These are phyloP conservation scores for Fonsecaea monophora DNA, from an alignment of 2,329 filamentous ascomycete species.

Conservation along the genomic window DNA sequence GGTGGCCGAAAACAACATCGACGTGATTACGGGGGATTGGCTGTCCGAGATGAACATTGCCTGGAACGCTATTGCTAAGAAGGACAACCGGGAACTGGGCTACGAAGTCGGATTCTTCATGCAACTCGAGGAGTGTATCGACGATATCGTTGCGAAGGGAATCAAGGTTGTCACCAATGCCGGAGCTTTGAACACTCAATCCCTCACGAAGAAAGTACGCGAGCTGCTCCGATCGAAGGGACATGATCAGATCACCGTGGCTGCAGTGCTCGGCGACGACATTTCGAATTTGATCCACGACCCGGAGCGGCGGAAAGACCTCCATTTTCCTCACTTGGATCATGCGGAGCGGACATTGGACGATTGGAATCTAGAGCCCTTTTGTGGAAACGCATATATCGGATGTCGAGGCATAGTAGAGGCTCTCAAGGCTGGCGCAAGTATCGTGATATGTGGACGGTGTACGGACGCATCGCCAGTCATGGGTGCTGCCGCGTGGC, in stretches of 20 bases:
- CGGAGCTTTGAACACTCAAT: conserved; percentile 30
- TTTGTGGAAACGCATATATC: conserved; percentile 51
- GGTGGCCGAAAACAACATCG: conserved; percentile 42
- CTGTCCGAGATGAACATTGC: conserved; percentile 58
- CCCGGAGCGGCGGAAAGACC: not conserved
- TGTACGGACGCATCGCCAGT: conserved; percentile 42
- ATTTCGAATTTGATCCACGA: conserved; percentile 4
- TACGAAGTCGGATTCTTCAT: conserved; percentile 40
- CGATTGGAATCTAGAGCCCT: conserved; percentile 11
- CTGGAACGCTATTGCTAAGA: conserved; percentile 49
- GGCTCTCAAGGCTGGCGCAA: conserved; percentile 41
- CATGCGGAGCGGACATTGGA: conserved; percentile 6
- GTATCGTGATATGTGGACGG: conserved; percentile 45
- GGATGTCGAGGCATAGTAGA: conserved; percentile 53
- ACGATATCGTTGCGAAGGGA: conserved; percentile 16
- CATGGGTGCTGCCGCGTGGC: conserved; percentile 39
- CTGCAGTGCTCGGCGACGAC: conserved; percentile 14
- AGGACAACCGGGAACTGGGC: conserved; percentile 32
- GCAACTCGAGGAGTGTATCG: conserved; percentile 29
- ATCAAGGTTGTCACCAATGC: conserved; percentile 40
- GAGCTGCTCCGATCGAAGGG: conserved; percentile 11
- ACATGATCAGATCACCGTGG: not conserved
- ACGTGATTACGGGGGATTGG: conserved; percentile 63
- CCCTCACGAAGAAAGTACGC: conserved; percentile 14
- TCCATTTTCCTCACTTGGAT: not conserved